Conservation (phyloP, 345 rosid genomes). For the Salix purpurea region DNA sequence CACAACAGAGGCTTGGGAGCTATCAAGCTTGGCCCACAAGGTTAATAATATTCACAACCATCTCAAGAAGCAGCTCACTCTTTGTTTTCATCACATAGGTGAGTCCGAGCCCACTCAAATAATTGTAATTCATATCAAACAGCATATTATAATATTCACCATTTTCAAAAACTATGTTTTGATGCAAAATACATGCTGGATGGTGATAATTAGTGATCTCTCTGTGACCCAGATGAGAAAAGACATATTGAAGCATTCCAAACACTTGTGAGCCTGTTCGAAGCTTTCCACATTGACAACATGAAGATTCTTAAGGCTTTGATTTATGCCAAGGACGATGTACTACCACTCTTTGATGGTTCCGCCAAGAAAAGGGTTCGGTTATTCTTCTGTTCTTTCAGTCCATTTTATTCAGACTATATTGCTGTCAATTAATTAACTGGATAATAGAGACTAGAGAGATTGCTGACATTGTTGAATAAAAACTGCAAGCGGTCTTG, state of each 20-base stretch:
- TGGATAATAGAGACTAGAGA: background rate
- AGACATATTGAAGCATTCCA: constrained; percentile 37
- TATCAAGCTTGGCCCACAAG: constrained; percentile 57
- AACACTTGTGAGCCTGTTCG: constrained; percentile 32
- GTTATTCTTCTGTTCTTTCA: background rate
- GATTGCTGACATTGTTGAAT: too few relatives aligned
- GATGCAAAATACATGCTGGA: background rate
- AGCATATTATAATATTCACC: background rate
- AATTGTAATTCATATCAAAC: background rate
- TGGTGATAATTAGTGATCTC: background rate
- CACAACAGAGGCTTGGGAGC: constrained; percentile 64
- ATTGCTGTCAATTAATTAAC: background rate
- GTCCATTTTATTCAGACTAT: background rate
- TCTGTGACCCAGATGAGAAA: constrained; percentile 37
- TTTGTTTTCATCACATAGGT: constrained; percentile 42
- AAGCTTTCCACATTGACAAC: constrained; percentile 36
- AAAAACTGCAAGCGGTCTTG: too few relatives aligned
- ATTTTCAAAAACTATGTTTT: background rate
- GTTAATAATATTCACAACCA: constrained; percentile 42
- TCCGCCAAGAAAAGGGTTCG: constrained; percentile 26
- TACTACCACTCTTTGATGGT: constrained; percentile 35
- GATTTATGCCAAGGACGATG: constrained; percentile 40
- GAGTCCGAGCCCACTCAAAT: background rate
- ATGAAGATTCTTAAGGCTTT: constrained; percentile 36
- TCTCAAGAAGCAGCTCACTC: constrained; percentile 35